Evolutionary conservation across 805 yeast species (phyloP).

Genomic region (Saccharomycopsis javanensis): DNA sequence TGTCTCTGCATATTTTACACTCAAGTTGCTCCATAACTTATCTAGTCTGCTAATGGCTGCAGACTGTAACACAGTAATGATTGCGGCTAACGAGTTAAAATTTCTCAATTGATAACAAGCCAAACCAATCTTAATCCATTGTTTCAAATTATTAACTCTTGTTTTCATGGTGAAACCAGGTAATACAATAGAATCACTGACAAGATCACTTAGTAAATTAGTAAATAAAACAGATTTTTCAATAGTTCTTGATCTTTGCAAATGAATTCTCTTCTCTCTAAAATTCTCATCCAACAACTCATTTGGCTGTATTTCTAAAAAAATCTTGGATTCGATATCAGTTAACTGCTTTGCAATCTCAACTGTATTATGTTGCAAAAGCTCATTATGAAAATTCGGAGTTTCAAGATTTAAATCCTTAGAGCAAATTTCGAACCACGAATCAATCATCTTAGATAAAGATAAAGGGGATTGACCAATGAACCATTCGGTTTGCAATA

Average conservation of each 20-base stretch:
- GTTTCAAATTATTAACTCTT: slow-evolving; percentile 46
- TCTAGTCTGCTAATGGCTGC: slow-evolving; percentile 56
- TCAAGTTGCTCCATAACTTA: slow-evolving; percentile 48
- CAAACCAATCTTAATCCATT: slow-evolving; percentile 67
- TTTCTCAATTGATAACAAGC: slow-evolving; percentile 66
- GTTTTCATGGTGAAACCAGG: slow-evolving; percentile 37
- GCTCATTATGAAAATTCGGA: slow-evolving; percentile 21
- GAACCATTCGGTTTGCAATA: slow-evolving; percentile 29
- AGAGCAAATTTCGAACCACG: slow-evolving; percentile 49
- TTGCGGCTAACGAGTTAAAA: slow-evolving; percentile 71
- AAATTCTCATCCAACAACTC: slow-evolving; percentile 60
- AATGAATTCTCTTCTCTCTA: slow-evolving; percentile 47
- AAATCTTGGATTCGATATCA: slow-evolving; percentile 57
- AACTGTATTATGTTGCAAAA: slow-evolving; percentile 53
- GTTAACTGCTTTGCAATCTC: slow-evolving; percentile 75
- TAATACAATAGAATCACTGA: slow-evolving; percentile 56
- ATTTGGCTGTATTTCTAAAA: slow-evolving; percentile 50
- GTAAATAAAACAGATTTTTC: slow-evolving; percentile 56
- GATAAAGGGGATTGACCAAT: slow-evolving; percentile 21
- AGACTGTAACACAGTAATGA: slow-evolving; percentile 67
- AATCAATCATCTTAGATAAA: slow-evolving; percentile 26
- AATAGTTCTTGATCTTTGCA: slow-evolving; percentile 38
- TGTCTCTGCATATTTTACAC: slow-evolving; percentile 50
- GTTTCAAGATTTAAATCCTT: slow-evolving; percentile 24
- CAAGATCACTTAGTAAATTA: slow-evolving; percentile 61